Evolutionary conservation across 345 rosid species (phyloP).

Genomic region (Eucalyptus pauciflora): DNA sequence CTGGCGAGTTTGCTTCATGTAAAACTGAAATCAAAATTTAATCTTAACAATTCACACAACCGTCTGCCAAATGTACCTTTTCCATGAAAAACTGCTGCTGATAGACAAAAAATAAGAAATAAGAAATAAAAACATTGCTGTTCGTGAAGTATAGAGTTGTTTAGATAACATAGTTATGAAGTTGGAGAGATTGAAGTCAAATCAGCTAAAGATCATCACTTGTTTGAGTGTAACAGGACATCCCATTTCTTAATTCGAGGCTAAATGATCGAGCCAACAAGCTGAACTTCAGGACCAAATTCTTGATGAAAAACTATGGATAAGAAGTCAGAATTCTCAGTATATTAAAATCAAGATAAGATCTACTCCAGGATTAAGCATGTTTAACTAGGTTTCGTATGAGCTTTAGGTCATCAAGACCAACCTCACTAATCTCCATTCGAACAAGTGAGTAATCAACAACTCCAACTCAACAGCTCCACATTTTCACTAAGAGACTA

Average conservation of each 20-base stretch:
- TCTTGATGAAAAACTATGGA: not conserved
- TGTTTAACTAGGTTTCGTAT: not conserved
- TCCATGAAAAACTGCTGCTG: not conserved
- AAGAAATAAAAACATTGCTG: not conserved
- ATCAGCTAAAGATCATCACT: not conserved
- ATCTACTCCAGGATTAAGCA: not conserved
- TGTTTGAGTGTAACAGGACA: not conserved
- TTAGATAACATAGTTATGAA: not conserved
- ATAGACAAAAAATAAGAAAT: not conserved
- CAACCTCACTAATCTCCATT: not conserved
- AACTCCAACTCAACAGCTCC: conserved; percentile 41
- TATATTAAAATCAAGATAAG: not conserved
- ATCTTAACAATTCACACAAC: not conserved
- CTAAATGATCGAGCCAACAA: not conserved
- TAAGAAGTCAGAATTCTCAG: not conserved
- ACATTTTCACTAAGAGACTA: not conserved
- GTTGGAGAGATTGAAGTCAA: not conserved
- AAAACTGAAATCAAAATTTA: not conserved
- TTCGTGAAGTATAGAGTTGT: not conserved
- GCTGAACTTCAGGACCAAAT: not conserved
- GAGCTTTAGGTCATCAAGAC: conserved; percentile 12
- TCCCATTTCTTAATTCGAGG: not conserved
- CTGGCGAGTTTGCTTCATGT: not conserved
- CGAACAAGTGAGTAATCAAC: not conserved
- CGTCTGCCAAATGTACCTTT: not conserved